A percentile compares a stretch with the other conserved stretches of the same genome.
Evolutionary conservation across 805 yeast genomes (phyloP).

Genomic region (Metschnikowia continentalis): DNA sequence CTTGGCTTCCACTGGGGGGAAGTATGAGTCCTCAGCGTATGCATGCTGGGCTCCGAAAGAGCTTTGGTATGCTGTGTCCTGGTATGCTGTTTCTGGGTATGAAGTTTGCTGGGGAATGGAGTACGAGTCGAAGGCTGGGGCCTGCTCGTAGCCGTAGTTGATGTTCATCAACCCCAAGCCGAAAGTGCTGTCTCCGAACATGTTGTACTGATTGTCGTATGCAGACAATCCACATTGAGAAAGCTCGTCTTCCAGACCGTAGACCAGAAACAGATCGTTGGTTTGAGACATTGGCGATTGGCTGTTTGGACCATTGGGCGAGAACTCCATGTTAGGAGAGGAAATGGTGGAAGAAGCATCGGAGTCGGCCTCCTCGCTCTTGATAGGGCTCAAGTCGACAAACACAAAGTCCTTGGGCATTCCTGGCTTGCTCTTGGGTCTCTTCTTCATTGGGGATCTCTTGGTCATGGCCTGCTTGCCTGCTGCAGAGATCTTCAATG

Average conservation of each 20-base stretch:
- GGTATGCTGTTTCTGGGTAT: slow-evolving; percentile 4
- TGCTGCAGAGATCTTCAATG: slow-evolving; percentile 40
- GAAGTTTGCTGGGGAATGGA: slow-evolving; percentile 3
- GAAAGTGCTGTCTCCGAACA: slow-evolving; percentile 9
- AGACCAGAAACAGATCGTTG: slow-evolving; percentile 4
- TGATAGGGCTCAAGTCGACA: slow-evolving; percentile 43
- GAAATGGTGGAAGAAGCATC: slow-evolving; percentile 17
- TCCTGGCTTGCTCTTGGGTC: slow-evolving; percentile 44
- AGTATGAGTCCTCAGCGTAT: neutral
- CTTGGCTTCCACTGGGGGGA: neutral
- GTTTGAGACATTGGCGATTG: slow-evolving; percentile 12
- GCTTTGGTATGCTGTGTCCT: slow-evolving; percentile 3
- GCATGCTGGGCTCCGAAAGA: neutral
- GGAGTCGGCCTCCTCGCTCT: slow-evolving; percentile 22
- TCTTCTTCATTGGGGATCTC: slow-evolving; percentile 36
- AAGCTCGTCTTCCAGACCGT: slow-evolving; percentile 4
- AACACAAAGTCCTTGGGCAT: slow-evolving; percentile 44
- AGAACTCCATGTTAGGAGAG: slow-evolving; percentile 6
- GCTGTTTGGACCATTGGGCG: slow-evolving; percentile 4
- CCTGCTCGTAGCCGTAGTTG: slow-evolving; percentile 13
- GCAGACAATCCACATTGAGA: slow-evolving; percentile 3
- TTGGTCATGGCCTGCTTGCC: slow-evolving; percentile 31
- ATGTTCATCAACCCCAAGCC: slow-evolving; percentile 31
- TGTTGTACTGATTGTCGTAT: slow-evolving; percentile 5
- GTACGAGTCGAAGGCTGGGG: neutral